Conservation (phyloP, 768 basidiomycete genomes). For the Rhodotorula diobovata region DNA sequence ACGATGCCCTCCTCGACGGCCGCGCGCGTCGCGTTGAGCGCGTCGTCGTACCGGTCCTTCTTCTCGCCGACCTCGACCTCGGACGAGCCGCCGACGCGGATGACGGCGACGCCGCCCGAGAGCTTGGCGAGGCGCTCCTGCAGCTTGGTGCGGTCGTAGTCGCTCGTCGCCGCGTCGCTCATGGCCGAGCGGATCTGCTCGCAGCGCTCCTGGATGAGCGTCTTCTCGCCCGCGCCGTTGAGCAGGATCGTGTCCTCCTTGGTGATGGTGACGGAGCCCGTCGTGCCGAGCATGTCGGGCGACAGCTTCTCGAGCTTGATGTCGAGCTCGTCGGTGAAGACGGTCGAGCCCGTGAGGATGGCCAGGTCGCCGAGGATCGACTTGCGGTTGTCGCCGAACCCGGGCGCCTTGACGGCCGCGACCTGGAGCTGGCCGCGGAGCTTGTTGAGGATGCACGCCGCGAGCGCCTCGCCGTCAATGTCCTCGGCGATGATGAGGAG, state of each 20-base stretch:
- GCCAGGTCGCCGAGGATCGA: slow-evolving; percentile 93
- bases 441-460: slow-evolving; percentile 98
- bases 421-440: slow-evolving; percentile 95
- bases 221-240: slow-evolving; percentile 88
- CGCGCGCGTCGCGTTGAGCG: slow-evolving; percentile 63
- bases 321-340: slow-evolving; percentile 94
- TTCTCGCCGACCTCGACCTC: slow-evolving; percentile 99
- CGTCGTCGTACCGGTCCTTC: slow-evolving; percentile 95
- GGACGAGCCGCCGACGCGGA: slow-evolving; percentile 87
- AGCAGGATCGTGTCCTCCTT: slow-evolving; percentile 97
- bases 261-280: slow-evolving; percentile 86
- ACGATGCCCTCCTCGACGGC: slow-evolving; percentile 98
- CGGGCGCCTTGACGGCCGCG: slow-evolving; percentile 90
- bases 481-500: slow-evolving; percentile 97
- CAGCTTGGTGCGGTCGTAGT: slow-evolving; percentile 89
- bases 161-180: slow-evolving; percentile 74
- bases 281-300: slow-evolving; percentile 79
- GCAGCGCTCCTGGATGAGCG: slow-evolving; percentile 82
- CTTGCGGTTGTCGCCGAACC: slow-evolving; percentile 99
- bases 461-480: slow-evolving; percentile 93
- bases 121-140: slow-evolving; percentile 97
- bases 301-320: slow-evolving; percentile 93
- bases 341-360: slow-evolving; percentile 94
- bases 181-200: slow-evolving; percentile 88
- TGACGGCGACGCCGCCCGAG: slow-evolving; percentile 92